Conservation (phyloP, 2,329 filamentous ascomycete species). For the Xylariaceae sp. region DNA sequence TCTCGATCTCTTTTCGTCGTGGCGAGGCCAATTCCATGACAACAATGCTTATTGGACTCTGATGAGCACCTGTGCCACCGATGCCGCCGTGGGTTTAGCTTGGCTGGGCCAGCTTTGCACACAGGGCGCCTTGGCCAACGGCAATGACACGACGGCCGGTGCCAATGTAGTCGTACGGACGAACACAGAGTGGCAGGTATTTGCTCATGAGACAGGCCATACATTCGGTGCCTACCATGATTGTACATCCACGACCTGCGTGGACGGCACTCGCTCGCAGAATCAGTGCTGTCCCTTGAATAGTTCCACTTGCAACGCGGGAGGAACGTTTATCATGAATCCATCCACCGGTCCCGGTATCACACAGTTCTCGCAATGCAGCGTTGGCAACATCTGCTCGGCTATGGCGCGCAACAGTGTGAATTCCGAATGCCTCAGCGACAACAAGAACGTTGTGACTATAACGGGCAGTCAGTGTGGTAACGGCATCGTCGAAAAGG, state of each 20-base stretch:
- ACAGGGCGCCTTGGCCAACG: conserved; percentile 45
- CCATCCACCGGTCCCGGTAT: conserved; percentile 73
- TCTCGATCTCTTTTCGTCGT: conserved; percentile 79
- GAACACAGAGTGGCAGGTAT: conserved; percentile 84
- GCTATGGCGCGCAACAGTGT: conserved; percentile 73
- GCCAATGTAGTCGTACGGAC: conserved; percentile 88
- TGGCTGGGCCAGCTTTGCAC: conserved; percentile 88
- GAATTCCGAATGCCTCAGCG: conserved; percentile 69
- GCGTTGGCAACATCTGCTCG: conserved; percentile 88
- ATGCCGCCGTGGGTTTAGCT: conserved; percentile 79
- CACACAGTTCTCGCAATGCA: conserved; percentile 77
- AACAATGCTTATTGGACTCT: conserved; percentile 91
- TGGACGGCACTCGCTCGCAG: conserved; percentile 46
- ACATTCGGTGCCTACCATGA: conserved; percentile 96
- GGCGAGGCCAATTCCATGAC: conserved; percentile 74
- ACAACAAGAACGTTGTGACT: conserved; percentile 76
- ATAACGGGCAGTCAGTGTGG: conserved; percentile 83
- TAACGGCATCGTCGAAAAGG: conserved; percentile 91
- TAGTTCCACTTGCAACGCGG: conserved; percentile 62
- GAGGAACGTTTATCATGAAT: conserved; percentile 88
- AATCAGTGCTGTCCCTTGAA: conserved; percentile 76
- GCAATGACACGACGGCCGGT: conserved; percentile 69
- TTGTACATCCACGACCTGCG: conserved; percentile 66
- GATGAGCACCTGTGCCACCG: conserved; percentile 74
- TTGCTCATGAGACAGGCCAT: conserved; percentile 90